Evolutionary conservation across 345 rosid species (phyloP).

Genomic region (Viola odorata): DNA sequence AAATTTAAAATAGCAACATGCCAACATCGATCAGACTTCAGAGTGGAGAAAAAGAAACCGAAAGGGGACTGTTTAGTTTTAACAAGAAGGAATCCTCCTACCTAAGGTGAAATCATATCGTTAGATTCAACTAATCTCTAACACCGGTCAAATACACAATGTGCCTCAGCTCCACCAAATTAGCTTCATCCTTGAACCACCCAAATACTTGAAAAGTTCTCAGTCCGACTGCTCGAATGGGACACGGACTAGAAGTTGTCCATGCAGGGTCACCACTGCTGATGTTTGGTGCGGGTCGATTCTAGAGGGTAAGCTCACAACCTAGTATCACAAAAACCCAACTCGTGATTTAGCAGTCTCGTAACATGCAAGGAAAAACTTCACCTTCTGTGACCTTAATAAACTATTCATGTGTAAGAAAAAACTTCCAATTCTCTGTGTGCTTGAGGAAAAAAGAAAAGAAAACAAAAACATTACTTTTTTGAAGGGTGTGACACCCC

Average conservation of each 20-base stretch:
- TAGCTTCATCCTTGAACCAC: background rate
- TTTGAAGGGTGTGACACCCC: conserved; percentile 72
- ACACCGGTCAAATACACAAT: background rate
- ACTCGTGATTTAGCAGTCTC: background rate
- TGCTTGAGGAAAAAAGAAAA: background rate
- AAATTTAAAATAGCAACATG: too few relatives aligned
- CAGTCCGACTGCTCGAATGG: conserved; percentile 43
- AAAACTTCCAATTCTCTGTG: too few relatives aligned
- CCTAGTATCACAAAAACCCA: conserved; percentile 28
- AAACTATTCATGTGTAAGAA: background rate
- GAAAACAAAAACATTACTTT: conserved; percentile 29
- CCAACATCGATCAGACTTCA: too few relatives aligned
- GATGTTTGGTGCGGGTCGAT: conserved; percentile 67
- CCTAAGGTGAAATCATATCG: background rate
- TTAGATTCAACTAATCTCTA: background rate
- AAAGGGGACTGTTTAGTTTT: too few relatives aligned
- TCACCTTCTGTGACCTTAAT: background rate
- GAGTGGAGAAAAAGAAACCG: too few relatives aligned
- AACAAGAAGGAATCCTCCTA: background rate
- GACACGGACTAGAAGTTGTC: conserved; percentile 62
- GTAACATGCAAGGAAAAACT: background rate
- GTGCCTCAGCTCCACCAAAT: background rate
- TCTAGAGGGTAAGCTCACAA: conserved; percentile 54
- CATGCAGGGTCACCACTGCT: conserved; percentile 69
- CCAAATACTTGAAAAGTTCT: background rate